Evolutionary conservation across 2,329 filamentous ascomycete species (phyloP).

Genomic region (Diaporthe sp.): DNA sequence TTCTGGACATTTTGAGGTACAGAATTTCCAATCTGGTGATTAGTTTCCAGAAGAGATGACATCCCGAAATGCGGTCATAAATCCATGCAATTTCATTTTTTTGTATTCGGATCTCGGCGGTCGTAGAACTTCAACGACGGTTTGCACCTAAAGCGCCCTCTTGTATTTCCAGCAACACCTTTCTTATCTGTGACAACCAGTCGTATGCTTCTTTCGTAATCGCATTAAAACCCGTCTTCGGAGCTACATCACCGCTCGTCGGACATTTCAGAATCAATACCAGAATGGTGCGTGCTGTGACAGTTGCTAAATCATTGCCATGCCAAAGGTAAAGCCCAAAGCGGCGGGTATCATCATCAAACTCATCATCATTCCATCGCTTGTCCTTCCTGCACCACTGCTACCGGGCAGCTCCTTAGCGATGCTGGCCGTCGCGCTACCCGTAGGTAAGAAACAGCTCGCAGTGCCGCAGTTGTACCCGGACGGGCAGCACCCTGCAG

Average conservation of each 20-base stretch:
- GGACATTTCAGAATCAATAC: neutral
- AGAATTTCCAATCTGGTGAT: neutral
- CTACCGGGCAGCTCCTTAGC: conserved; percentile 63
- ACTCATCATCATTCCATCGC: neutral
- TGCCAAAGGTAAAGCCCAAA: conserved; percentile 36
- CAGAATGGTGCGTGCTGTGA: neutral
- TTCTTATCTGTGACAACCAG: too few species aligned
- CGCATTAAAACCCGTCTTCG: neutral
- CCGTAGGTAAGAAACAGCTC: conserved; percentile 74
- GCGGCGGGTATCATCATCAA: conserved; percentile 34
- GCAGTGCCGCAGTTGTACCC: conserved; percentile 81
- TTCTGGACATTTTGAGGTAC: too few species aligned
- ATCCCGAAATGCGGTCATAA: neutral
- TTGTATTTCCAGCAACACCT: neutral
- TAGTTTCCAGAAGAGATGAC: neutral
- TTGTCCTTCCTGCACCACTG: neutral
- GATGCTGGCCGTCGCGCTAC: conserved; percentile 68
- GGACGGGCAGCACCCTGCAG: conserved; percentile 86
- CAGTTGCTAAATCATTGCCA: conserved; percentile 25
- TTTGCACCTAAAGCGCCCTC: neutral
- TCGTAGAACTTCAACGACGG: neutral
- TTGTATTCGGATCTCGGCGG: neutral
- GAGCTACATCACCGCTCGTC: neutral
- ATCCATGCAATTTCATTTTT: neutral
- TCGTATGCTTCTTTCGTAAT: too few species aligned